Evolutionary conservation across 2,329 filamentous ascomycete genomes (phyloP).

Genomic region (Pseudogymnoascus sp.): DNA sequence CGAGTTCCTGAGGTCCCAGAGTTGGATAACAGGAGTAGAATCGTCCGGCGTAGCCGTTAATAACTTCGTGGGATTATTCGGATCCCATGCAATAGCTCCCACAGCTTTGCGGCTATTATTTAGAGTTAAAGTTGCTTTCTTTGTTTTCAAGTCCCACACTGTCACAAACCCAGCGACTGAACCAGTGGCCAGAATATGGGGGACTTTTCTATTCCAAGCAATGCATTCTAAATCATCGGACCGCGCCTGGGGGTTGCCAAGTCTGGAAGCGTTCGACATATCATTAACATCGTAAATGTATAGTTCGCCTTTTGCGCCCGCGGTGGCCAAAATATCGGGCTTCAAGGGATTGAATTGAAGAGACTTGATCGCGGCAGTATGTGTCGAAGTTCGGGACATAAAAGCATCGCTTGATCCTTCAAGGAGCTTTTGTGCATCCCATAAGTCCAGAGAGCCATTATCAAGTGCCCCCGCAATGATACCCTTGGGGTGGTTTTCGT

Average conservation of each 20-base stretch:
- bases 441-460: conserved; percentile 86
- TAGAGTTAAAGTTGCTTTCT: conserved; percentile 91
- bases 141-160: conserved; percentile 96
- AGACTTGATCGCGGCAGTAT: conserved; percentile 85
- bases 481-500: conserved; percentile 68
- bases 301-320: conserved; percentile 89
- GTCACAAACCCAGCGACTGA: conserved; percentile 91
- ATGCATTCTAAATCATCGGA: conserved; percentile 93
- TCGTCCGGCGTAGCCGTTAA: conserved; percentile 88
- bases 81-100: conserved; percentile 95
- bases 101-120: conserved; percentile 92
- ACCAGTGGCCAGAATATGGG: conserved; percentile 91
- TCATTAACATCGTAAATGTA: conserved; percentile 95
- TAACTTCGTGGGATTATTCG: conserved; percentile 87
- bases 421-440: conserved; percentile 70
- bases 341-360: conserved; percentile 94
- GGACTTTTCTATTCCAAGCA: conserved; percentile 97
- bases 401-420: conserved; percentile 58
- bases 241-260: conserved; percentile 80
- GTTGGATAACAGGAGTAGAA: conserved; percentile 73
- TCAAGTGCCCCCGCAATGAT: conserved; percentile 94
- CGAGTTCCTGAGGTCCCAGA: conserved; percentile 95
- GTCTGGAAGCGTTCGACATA: conserved; percentile 73
- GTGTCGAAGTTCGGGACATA: conserved; percentile 79
- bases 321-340: conserved; percentile 83